A percentile compares a stretch with the other conserved stretches of the same genome.
phyloP scores from a whole-genome alignment of 2,329 filamentous ascomycete genomes.

The Ascocoryne sarcoides region DNA sequence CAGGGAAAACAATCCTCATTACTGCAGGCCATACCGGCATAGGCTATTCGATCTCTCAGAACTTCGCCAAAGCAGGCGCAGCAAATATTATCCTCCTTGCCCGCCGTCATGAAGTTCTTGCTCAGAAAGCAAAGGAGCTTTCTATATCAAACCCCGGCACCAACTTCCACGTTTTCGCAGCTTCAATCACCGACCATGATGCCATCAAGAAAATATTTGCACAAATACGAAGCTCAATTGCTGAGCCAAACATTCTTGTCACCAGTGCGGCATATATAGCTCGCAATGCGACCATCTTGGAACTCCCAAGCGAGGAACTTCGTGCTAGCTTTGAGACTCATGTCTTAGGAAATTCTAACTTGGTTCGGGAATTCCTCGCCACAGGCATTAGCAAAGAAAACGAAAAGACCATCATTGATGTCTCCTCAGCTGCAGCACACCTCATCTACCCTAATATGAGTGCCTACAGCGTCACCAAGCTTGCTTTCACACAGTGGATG shows the following conservation, averaged over 20 bases:
- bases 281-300: no score
- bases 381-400: constrained; percentile 2
- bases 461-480: constrained; percentile 1
- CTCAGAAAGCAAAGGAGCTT: constrained; percentile 1
- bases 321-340: no score
- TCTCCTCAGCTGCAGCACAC: background rate
- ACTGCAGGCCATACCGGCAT: constrained; percentile 12
- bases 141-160: no score
- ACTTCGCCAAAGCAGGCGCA: constrained; percentile 15
- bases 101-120: constrained; percentile 6
- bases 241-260: background rate
- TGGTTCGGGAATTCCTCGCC: constrained; percentile 1
- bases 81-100: constrained; percentile 25
- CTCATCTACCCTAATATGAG: background rate
- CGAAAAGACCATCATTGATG: background rate
- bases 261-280: no score
- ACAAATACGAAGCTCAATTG: background rate
- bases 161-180: no score
- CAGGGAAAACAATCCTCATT: constrained; percentile 8
- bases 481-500: background rate
- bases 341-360: background rate
- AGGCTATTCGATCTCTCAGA: constrained; percentile 8
- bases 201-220: background rate
- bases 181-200: background rate
- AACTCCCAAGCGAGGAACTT: no score